Evolutionary conservation across 176 grass and related monocot genomes (phyloP), one percentile per base, ranked within the genome.

Genomic region (Bolboschoenus planiculmis): DNA sequence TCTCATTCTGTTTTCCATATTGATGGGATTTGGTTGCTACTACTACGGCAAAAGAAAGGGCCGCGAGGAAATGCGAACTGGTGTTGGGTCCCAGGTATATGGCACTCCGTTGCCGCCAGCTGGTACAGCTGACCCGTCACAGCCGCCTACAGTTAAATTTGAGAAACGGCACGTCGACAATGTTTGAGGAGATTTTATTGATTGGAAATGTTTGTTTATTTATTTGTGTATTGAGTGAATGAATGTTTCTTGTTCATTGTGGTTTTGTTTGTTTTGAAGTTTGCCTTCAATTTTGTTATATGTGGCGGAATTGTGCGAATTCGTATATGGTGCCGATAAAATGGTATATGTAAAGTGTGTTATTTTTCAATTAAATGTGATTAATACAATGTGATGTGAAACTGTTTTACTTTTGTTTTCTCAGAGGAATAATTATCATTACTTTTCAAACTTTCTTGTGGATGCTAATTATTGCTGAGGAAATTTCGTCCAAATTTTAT

Each of bases 11-110:
- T 87, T 87, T 27, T 56, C 85, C 33, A 74, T 87, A 34, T 82
- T 87, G 79, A 79, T 87, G 61, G 85, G 85, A 11, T 87, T 87
- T 21, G 85, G 85, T 29, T 87, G 85, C 79, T 87, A 82, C 51
- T 87, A 39, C 78, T 59, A 59, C 4, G 85, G 85, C 24, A 87
- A 61, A 81, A 60, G 64, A 50, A 87, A 82, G 79, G 85, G 85
- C 7, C 35, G 78, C 2, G 78, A 87, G 54, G 79, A 87, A 46
- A 73, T 81, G 79, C 85, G 79, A 18, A 75, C 78, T 3, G 85
- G 85, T 3, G 85, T 83, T 7, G 79, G 85, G 30, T 74, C 85
- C 7, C 85, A 83, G 62, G 79, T 87, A 13, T 87, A 87, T 30
- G 85, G 85, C 6, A 73, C 43, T 46, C 85, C 85, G 7, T 36